Conservation (phyloP, 2,329 filamentous ascomycete species). For the Lachnellula subtilissima region DNA sequence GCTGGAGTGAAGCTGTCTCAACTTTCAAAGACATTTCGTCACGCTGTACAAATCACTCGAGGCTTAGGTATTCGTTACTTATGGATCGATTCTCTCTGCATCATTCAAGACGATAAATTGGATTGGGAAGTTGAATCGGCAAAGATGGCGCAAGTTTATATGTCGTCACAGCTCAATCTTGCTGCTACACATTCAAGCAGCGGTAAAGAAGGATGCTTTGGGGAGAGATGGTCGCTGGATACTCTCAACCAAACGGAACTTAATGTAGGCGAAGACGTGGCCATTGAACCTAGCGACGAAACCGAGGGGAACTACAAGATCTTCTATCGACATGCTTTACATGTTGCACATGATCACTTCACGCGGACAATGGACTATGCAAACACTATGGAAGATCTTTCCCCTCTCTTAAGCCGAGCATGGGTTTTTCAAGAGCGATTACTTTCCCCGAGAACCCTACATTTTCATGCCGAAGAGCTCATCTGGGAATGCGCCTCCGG, state of each 20-base stretch:
- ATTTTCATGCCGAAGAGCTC: slow-evolving; percentile 2
- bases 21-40: background rate
- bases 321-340: background rate
- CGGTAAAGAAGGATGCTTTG: background rate
- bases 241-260: background rate
- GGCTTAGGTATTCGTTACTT: slow-evolving; percentile 1
- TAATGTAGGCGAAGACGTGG: background rate
- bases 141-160: slow-evolving; percentile 1
- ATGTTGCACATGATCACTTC: slow-evolving; percentile 2
- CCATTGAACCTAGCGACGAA: background rate
- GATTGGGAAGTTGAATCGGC: slow-evolving; percentile 1
- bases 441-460: background rate
- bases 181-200: slow-evolving; percentile 1
- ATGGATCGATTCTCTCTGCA: slow-evolving; percentile 2
- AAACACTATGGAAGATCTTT: background rate
- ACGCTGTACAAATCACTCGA: background rate
- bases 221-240: slow-evolving; percentile 1
- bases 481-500: slow-evolving; percentile 2
- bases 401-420: background rate
- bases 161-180: background rate
- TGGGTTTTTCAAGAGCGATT: slow-evolving; percentile 1
- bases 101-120: slow-evolving; percentile 1
- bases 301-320: background rate
- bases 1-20: background rate
- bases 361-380: slow-evolving; percentile 1